Conservation (phyloP, 2,329 filamentous ascomycete species). For the Blastomyces parvus region DNA sequence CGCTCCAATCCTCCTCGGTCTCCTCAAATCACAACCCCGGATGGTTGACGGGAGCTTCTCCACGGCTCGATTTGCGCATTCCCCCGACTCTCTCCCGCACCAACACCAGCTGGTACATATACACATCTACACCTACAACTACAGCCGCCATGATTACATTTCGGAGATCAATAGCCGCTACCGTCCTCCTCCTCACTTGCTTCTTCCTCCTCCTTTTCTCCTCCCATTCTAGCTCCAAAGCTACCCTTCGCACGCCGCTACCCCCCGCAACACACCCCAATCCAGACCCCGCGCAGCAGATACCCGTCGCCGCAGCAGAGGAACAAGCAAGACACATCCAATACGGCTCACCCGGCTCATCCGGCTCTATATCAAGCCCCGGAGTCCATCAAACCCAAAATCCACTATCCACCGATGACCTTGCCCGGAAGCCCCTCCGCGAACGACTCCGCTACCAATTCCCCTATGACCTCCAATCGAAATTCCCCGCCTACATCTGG, state of each 20-base stretch:
- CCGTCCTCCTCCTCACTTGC: conserved; percentile 58
- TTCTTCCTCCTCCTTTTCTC: conserved; percentile 60
- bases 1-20: too few relatives aligned
- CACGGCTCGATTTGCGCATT: background rate
- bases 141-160: conserved; percentile 60
- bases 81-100: too few relatives aligned
- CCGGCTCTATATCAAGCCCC: too few relatives aligned
- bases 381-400: conserved; percentile 18
- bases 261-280: background rate
- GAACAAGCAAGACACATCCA: background rate
- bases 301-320: too few relatives aligned
- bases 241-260: too few relatives aligned
- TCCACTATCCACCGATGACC: conserved; percentile 59
- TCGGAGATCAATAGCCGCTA: conserved; percentile 62
- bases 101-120: too few relatives aligned
- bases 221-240: conserved; percentile 44
- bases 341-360: background rate
- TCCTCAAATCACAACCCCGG: too few relatives aligned
- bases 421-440: conserved; percentile 62
- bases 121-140: too few relatives aligned
- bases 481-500: conserved; percentile 98
- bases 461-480: conserved; percentile 77
- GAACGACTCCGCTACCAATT: conserved; percentile 84
- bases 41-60: background rate
- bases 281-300: too few relatives aligned